Evolutionary conservation across 306 rosid genomes (phyloP).

Genomic region (Calophaca sinica): DNA sequence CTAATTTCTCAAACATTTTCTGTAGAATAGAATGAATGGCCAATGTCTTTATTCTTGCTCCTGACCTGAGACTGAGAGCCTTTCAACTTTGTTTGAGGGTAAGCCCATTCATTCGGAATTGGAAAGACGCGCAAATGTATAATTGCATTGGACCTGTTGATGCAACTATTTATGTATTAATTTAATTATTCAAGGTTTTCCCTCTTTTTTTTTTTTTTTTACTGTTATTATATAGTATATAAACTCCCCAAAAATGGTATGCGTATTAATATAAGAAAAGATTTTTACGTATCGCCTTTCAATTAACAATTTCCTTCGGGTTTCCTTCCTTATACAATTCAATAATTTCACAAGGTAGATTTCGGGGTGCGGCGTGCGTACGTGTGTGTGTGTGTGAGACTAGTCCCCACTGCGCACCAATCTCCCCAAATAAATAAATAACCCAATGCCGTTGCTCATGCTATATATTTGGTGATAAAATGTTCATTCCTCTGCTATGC

Average conservation of each 20-base stretch:
- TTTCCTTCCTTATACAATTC: too few relatives aligned
- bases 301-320: too few relatives aligned
- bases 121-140: slow-evolving; percentile 96
- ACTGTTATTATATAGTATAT: background rate
- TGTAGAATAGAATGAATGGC: slow-evolving; percentile 70
- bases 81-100: slow-evolving; percentile 90
- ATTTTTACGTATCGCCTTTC: background rate
- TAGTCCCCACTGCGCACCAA: too few relatives aligned
- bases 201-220: background rate
- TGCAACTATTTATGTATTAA: background rate
- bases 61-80: slow-evolving; percentile 68
- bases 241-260: background rate
- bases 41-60: slow-evolving; percentile 98
- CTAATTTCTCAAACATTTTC: slow-evolving; percentile 46
- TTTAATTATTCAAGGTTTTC: background rate
- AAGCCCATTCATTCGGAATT: slow-evolving; percentile 93
- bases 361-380: too few relatives aligned
- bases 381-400: too few relatives aligned
- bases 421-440: slow-evolving; percentile 1
- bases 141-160: slow-evolving; percentile 2
- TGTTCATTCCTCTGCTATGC: slow-evolving; percentile 45
- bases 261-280: background rate
- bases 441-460: background rate
- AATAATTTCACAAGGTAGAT: too few relatives aligned
- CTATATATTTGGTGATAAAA: slow-evolving; percentile 37